phyloP scores from a whole-genome alignment of 176 grass and related monocot genomes.

The Eragrostis nindensis region DNA sequence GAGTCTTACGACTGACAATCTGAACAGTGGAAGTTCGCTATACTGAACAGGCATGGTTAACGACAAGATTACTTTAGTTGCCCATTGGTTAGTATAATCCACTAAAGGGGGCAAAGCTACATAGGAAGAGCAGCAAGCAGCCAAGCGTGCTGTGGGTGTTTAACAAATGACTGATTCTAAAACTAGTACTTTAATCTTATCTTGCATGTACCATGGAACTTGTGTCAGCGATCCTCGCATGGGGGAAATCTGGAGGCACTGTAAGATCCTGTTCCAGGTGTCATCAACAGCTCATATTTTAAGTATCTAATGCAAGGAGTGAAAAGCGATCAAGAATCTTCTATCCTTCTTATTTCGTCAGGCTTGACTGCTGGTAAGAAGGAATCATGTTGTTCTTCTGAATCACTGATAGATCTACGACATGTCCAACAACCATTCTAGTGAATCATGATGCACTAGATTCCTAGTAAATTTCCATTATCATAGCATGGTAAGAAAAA shows the following conservation, averaged over 20 bases:
- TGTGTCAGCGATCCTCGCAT: conserved; percentile 45
- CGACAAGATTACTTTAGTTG: conserved; percentile 38
- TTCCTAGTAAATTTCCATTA: neutral
- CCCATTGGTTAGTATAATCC: conserved; percentile 7
- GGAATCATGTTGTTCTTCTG: neutral
- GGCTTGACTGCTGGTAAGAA: conserved; percentile 5
- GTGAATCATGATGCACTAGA: neutral
- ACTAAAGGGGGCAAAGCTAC: conserved; percentile 21
- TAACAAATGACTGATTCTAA: conserved; percentile 46
- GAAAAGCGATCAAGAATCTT: conserved; percentile 36
- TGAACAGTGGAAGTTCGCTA: conserved; percentile 34
- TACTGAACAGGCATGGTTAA: conserved; percentile 36
- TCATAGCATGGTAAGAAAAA: neutral
- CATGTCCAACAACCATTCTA: neutral
- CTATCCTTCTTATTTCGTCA: conserved; percentile 15
- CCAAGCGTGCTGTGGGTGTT: conserved; percentile 40
- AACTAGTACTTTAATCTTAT: conserved; percentile 34
- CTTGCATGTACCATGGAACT: conserved; percentile 37
- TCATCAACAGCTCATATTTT: conserved; percentile 6
- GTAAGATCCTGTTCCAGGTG: conserved; percentile 53
- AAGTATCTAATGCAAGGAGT: conserved; percentile 32
- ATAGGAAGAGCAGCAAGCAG: conserved; percentile 22
- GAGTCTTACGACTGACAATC: neutral
- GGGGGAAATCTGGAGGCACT: conserved; percentile 40
- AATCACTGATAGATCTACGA: neutral